Percentiles rank a stretch among this genome's conserved stretches.
Conservation (phyloP, 306 rosid species). For the Canavalia gladiata region DNA sequence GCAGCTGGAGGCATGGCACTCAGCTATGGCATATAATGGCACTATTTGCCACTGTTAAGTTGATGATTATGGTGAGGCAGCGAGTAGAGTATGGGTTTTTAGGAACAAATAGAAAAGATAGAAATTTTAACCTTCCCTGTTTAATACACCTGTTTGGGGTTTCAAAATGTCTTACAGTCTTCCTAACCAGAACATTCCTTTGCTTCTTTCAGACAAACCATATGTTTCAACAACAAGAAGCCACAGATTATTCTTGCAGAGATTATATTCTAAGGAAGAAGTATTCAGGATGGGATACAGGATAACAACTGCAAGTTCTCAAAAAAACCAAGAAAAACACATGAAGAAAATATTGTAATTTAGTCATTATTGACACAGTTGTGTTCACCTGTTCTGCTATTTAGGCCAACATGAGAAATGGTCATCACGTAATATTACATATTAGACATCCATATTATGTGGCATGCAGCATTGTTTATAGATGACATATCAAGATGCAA, state of each 20-base stretch:
- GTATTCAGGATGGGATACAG: background rate
- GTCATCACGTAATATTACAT: background rate
- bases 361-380: background rate
- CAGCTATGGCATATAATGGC: background rate
- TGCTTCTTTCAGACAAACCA: background rate
- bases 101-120: background rate
- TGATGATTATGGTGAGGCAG: background rate
- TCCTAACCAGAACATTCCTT: background rate
- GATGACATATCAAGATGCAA: background rate
- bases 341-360: background rate
- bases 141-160: background rate
- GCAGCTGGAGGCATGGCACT: background rate
- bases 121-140: background rate
- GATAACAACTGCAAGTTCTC: background rate
- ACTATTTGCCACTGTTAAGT: background rate
- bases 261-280: slow-evolving; percentile 24
- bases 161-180: background rate
- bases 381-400: background rate
- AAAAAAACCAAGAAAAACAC: background rate
- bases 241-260: slow-evolving; percentile 13
- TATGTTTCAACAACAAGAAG: slow-evolving; percentile 23
- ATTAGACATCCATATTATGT: background rate
- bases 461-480: background rate
- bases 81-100: background rate
- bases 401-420: slow-evolving; percentile 2